phyloP scores from a whole-genome alignment of 192 early-diverging fungal genomes.

The Backusella tarrabulga region DNA sequence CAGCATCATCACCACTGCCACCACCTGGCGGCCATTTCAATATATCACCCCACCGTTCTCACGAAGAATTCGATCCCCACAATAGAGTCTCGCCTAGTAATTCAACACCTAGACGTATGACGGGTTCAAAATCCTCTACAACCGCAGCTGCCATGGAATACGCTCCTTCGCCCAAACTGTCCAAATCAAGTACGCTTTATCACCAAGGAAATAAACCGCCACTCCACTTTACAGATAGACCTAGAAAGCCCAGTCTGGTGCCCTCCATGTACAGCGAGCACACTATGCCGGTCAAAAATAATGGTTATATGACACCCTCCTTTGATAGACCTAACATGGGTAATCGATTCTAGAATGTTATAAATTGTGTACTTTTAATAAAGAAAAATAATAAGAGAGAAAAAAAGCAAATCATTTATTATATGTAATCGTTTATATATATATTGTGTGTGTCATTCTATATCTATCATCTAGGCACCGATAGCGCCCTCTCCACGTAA shows the following conservation, averaged over 20 bases:
- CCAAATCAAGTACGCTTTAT: constrained; percentile 9
- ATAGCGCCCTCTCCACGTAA: constrained; percentile 43
- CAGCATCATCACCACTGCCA: background rate
- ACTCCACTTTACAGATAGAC: constrained; percentile 1
- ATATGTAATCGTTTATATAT: background rate
- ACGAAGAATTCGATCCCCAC: background rate
- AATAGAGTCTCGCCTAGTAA: constrained; percentile 4
- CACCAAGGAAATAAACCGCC: background rate
- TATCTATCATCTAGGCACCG: constrained; percentile 3
- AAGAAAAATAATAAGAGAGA: background rate
- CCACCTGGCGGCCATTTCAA: background rate
- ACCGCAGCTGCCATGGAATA: background rate
- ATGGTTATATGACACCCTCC: background rate
- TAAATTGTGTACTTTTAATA: background rate
- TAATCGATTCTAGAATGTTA: constrained; percentile 8
- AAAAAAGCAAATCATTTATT: background rate
- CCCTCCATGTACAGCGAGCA: background rate
- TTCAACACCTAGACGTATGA: background rate
- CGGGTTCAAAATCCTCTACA: constrained; percentile 11
- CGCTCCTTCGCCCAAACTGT: constrained; percentile 9
- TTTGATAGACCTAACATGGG: constrained; percentile 14
- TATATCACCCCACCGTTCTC: background rate
- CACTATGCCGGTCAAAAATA: background rate
- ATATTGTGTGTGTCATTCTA: background rate
- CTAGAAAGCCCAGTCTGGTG: constrained; percentile 2